These are phyloP conservation scores for Neotropicomus parvogracilis DNA, from an alignment of 1,284 basidiomycete species.

Conservation along the genomic window DNA sequence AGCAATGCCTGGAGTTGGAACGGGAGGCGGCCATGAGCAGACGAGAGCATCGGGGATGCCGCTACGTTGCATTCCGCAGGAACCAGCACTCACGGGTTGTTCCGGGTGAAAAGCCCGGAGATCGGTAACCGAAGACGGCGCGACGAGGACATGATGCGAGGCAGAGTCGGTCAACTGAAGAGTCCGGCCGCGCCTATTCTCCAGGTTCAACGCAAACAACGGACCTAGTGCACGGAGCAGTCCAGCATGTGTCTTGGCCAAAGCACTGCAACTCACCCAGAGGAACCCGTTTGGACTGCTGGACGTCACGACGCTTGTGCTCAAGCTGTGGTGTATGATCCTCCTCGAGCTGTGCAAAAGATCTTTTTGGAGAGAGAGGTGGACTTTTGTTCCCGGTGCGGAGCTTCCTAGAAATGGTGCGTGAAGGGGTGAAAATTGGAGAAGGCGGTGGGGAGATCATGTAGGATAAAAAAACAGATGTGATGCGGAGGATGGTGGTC, in stretches of 20 bases:
- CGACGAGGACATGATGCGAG: conserved; percentile 12
- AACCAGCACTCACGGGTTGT: conserved; percentile 12
- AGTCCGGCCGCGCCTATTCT: conserved; percentile 16
- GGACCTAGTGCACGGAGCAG: conserved; percentile 21
- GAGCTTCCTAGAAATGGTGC: conserved; percentile 3
- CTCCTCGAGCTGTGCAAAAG: conserved; percentile 17
- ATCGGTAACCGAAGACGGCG: conserved; percentile 16
- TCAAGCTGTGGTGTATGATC: conserved; percentile 15
- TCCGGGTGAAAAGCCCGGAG: conserved; percentile 7
- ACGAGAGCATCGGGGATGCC: conserved; percentile 6
- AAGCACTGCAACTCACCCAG: conserved; percentile 25
- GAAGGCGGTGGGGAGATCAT: conserved; percentile 26
- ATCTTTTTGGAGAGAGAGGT: conserved; percentile 23
- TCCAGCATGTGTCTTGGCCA: conserved; percentile 2
- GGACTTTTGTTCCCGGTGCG: conserved; percentile 13
- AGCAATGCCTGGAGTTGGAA: background rate
- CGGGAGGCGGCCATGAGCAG: conserved; percentile 29
- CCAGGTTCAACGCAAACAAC: conserved; percentile 21
- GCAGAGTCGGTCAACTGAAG: conserved; percentile 6
- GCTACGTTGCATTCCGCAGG: conserved; percentile 10
- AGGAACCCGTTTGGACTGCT: conserved; percentile 18
- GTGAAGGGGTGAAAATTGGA: conserved; percentile 2
- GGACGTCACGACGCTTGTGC: conserved; percentile 19
- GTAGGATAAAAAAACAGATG: conserved; percentile 5
- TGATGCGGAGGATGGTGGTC: conserved; percentile 3